phyloP scores from a whole-genome alignment of 225 moss, liverwort and hornwort genomes.

The Neckera pumila region DNA sequence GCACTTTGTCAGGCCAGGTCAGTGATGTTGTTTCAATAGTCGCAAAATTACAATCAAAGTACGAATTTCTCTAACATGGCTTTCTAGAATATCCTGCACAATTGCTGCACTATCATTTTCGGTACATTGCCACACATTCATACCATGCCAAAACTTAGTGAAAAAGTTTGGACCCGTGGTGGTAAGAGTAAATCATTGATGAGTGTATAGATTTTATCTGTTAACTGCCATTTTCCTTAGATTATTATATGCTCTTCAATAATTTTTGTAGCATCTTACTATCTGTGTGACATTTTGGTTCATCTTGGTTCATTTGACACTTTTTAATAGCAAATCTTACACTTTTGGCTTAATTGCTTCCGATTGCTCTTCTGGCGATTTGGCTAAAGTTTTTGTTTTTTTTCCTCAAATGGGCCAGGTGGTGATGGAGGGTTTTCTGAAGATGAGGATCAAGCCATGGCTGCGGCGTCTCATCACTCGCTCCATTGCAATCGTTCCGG shows the following conservation, averaged over 20 bases:
- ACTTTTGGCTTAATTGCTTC: not conserved
- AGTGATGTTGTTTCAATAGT: not conserved
- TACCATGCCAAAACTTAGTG: too few relatives aligned
- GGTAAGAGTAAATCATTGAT: not conserved
- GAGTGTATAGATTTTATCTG: not conserved
- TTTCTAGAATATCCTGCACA: not conserved
- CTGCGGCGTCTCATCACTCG: conserved; percentile 63
- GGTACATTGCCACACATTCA: not conserved
- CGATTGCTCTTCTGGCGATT: not conserved
- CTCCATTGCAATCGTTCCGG: conserved; percentile 71
- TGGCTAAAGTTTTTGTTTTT: too few relatives aligned
- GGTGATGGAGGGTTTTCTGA: conserved; percentile 92
- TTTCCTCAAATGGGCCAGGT: conserved; percentile 16
- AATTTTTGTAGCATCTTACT: too few relatives aligned
- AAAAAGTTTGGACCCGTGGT: too few relatives aligned
- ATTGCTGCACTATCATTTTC: not conserved
- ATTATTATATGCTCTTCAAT: not conserved
- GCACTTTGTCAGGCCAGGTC: conserved; percentile 77
- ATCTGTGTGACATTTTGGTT: not conserved
- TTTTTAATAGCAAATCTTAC: not conserved
- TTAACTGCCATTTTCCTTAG: not conserved
- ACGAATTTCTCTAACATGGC: not conserved
- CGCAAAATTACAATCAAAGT: not conserved
- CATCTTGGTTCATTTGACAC: not conserved
- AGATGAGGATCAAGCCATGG: conserved; percentile 72